Evolutionary conservation across 208 protist genomes (phyloP).

Genomic region (Leishmania aethiopica): DNA sequence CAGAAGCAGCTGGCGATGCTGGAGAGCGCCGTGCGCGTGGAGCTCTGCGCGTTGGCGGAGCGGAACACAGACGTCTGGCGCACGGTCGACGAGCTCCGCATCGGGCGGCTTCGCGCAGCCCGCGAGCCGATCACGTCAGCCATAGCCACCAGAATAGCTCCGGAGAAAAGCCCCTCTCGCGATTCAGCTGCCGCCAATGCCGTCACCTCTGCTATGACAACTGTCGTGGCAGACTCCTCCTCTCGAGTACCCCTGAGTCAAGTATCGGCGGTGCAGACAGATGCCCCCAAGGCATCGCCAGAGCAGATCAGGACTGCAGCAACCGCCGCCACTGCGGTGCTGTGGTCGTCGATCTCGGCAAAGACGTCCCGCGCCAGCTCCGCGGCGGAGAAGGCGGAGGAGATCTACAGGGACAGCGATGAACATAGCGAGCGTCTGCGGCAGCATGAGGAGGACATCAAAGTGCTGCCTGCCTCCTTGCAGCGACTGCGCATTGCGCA

Average conservation of each 20-base stretch:
- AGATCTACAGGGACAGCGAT: conserved; percentile 14
- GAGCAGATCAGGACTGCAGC: not conserved
- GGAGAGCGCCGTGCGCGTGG: conserved; percentile 72
- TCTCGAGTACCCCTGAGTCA: not conserved
- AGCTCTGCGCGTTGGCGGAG: conserved; percentile 69
- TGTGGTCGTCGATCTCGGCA: not conserved
- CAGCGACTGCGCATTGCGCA: conserved; percentile 17
- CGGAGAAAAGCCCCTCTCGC: not conserved
- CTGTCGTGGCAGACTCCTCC: not conserved
- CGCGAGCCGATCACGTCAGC: not conserved
- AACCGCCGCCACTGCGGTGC: not conserved
- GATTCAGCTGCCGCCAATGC: not conserved
- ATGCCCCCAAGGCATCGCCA: not conserved
- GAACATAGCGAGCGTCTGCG: not conserved
- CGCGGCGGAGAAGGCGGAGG: conserved; percentile 1
- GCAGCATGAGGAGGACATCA: conserved; percentile 19
- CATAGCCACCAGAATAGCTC: not conserved
- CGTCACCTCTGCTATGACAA: not conserved
- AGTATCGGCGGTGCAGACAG: not conserved
- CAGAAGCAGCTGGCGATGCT: conserved; percentile 61
- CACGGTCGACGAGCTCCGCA: conserved; percentile 32
- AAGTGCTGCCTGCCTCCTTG: conserved; percentile 10
- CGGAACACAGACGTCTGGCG: conserved; percentile 44
- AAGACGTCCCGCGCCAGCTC: not conserved
- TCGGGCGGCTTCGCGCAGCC: conserved; percentile 14